Evolutionary conservation across 805 yeast species (phyloP).

Genomic region (Nakazawaea ernobii): DNA sequence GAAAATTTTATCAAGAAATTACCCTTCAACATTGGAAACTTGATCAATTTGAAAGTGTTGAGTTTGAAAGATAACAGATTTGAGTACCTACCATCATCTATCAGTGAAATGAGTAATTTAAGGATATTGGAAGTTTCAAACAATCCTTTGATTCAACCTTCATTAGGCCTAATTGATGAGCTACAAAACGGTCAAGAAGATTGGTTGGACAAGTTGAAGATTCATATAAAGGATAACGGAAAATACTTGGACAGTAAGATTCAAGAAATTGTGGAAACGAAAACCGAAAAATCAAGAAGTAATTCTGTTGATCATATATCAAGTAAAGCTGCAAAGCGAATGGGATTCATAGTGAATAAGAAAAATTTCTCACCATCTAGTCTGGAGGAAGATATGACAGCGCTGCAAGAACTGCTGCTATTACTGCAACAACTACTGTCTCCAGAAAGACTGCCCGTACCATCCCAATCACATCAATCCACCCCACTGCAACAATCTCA

Average conservation of each 20-base stretch:
- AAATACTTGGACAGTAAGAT: conserved; percentile 25
- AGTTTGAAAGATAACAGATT: conserved; percentile 56
- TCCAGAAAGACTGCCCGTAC: conserved; percentile 13
- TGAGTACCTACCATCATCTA: conserved; percentile 44
- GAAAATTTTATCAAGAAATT: conserved; percentile 44
- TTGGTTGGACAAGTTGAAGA: conserved; percentile 37
- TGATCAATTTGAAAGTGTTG: conserved; percentile 48
- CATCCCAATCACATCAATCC: conserved; percentile 17
- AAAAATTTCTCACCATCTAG: conserved; percentile 16
- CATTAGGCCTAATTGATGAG: conserved; percentile 27
- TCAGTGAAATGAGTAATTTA: conserved; percentile 46
- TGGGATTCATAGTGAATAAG: conserved; percentile 63
- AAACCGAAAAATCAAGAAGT: conserved; percentile 19
- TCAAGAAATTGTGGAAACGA: conserved; percentile 13
- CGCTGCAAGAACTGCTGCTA: background rate
- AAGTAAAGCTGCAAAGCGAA: conserved; percentile 65
- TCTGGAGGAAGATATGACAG: conserved; percentile 11
- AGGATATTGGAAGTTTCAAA: conserved; percentile 55
- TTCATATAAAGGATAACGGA: conserved; percentile 32
- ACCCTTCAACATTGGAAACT: conserved; percentile 34
- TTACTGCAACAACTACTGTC: background rate
- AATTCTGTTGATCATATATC: conserved; percentile 39
- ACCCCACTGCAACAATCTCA: conserved; percentile 13
- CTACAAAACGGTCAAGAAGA: conserved; percentile 35
- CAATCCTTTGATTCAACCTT: conserved; percentile 54